Percentiles rank a stretch among this genome's conserved stretches.
Conservation (phyloP, 345 rosid species). For the Ceriops decandra region DNA sequence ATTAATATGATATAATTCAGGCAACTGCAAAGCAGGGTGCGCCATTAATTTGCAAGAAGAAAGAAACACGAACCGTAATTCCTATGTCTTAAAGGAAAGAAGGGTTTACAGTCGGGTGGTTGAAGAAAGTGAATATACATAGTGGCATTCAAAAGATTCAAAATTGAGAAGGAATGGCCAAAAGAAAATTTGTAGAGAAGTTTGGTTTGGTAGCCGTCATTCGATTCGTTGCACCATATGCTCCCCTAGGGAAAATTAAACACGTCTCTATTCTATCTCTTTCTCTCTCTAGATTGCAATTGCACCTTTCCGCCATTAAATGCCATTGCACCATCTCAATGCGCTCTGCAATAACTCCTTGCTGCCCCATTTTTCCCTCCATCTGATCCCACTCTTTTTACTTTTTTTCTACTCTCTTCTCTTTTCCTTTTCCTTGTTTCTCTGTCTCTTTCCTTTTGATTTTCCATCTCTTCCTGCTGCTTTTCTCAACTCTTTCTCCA, state of each 20-base stretch:
- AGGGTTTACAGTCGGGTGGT: neutral
- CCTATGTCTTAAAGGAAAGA: neutral
- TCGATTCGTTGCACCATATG: conserved; percentile 33
- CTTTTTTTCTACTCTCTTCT: conserved; percentile 3
- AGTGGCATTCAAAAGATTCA: neutral
- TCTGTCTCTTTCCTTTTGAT: neutral
- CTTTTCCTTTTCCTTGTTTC: neutral
- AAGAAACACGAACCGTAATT: neutral
- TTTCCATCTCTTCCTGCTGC: neutral
- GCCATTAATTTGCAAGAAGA: conserved; percentile 5
- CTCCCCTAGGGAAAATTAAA: conserved; percentile 7
- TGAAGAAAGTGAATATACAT: neutral
- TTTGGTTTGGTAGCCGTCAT: conserved; percentile 57
- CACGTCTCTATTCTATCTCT: conserved; percentile 18
- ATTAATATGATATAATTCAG: too few relatives aligned
- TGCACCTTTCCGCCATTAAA: conserved; percentile 55
- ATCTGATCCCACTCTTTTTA: conserved; percentile 5
- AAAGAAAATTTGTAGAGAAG: conserved; percentile 11
- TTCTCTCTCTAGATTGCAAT: conserved; percentile 26
- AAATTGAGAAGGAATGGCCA: neutral
- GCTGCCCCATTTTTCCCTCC: conserved; percentile 32
- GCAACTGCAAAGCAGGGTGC: neutral
- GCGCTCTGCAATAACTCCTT: conserved; percentile 66
- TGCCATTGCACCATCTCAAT: conserved; percentile 73
- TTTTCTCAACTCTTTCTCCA: conserved; percentile 12